Base-by-base conservation (phyloP, 2,329 filamentous ascomycete species). In the Cytospora piceicola region DNA sequence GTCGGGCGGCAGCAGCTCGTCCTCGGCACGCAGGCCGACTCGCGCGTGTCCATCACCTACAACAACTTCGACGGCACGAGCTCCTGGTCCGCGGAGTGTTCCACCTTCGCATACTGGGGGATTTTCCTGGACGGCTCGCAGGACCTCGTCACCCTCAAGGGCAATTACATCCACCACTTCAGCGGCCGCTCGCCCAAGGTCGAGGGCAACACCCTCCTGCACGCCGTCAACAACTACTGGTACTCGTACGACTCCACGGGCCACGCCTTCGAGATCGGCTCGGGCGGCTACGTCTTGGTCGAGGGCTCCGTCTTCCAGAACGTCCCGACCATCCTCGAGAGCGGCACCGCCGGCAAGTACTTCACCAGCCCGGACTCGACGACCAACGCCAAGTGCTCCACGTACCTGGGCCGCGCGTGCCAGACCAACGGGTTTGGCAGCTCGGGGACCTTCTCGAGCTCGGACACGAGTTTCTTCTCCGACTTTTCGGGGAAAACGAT, bases 171-270 rank as follows among this genome's bases (percentile, higher is more conserved):
- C 72, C 83, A 87, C 79, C 79, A 85, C 75, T 82, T 82, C 58
- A 82, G 79, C 15, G 86, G 85, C 64, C 84, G 86, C 61, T 77
- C 78, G 15, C 86, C 85, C 70, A 87, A 88, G 77, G 78, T 88
- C 20, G 79, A 79, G 27, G 83, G 83, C 73, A 85, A 85, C 63
- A 80, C 86, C 54, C 77, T 80, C 22, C 75, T 88, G 61, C 86
- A 88, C 75, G 83, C 82, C 52, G 83, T 86, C 73, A 88, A 87
- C 82, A 88, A 88, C 80, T 86, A 84, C 81, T 87, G 80, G 77
- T 64, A 64, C 49, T 46, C 42, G 22, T 79, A 84, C 72, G 77
- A 81, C 71, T 83, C 81, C 74, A 73, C 75, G 24, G 82, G 82
- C 58, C 86, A 88, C 75, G 82, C 84, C n/a, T 87, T 88, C 73